A percentile compares a stretch with the other conserved stretches of the same genome.
Conservation (phyloP, 2,329 filamentous ascomycete species). For the Claviceps pazoutovae region DNA sequence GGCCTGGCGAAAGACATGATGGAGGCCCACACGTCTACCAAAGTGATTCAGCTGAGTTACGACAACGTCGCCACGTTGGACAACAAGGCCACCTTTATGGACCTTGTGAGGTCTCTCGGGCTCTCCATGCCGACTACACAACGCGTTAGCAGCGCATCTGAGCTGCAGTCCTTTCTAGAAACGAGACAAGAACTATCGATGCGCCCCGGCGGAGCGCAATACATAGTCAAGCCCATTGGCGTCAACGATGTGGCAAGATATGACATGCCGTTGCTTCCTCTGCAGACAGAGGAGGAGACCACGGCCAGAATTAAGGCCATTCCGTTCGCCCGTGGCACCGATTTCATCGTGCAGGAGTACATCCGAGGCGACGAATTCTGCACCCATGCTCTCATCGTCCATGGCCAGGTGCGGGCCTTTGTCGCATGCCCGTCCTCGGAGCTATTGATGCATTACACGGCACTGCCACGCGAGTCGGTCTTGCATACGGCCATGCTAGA, state of each 20-base stretch:
- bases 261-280: conserved; percentile 52
- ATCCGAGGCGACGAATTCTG: conserved; percentile 50
- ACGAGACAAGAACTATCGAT: conserved; percentile 10
- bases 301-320: conserved; percentile 34
- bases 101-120: conserved; percentile 38
- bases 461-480: conserved; percentile 38
- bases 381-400: conserved; percentile 55
- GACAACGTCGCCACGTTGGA: conserved; percentile 44
- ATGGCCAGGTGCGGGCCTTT: conserved; percentile 50
- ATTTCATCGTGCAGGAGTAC: conserved; percentile 52
- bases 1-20: conserved; percentile 48
- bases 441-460: conserved; percentile 51
- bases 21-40: conserved; percentile 42
- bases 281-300: conserved; percentile 37
- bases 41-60: conserved; percentile 48
- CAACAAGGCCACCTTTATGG: conserved; percentile 51
- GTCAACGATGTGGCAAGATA: conserved; percentile 45
- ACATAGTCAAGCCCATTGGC: conserved; percentile 53
- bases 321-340: conserved; percentile 34
- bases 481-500: conserved; percentile 46
- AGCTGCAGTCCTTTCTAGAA: conserved; percentile 39
- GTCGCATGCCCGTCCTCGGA: conserved; percentile 50
- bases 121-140: conserved; percentile 40
- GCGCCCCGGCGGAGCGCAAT: conserved; percentile 24
- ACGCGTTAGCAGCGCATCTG: conserved; percentile 36